Percentiles rank a stretch among this genome's conserved stretches.
phyloP scores from a whole-genome alignment of 768 basidiomycete species.

The Tricholoma furcatifolium region DNA sequence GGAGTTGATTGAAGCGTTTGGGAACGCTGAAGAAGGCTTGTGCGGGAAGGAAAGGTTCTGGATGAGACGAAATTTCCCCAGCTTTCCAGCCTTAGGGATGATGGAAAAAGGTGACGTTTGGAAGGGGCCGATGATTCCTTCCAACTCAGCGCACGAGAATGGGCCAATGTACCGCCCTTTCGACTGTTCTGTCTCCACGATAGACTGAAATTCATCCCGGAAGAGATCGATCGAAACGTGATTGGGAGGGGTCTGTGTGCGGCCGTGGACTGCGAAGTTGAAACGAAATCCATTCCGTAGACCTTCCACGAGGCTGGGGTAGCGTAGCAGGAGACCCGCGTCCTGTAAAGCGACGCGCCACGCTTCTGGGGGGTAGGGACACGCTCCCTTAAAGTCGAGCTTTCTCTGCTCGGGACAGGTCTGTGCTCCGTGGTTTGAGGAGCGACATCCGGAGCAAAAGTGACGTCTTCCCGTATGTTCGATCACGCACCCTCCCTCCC shows the following conservation, averaged over 20 bases:
- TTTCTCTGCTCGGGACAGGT: slow-evolving; percentile 23
- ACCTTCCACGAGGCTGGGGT: slow-evolving; percentile 12
- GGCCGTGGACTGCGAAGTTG: slow-evolving; percentile 14
- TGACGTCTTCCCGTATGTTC: slow-evolving; percentile 4
- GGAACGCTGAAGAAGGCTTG: neutral
- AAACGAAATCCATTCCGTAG: slow-evolving; percentile 20
- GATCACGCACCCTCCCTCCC: too few species aligned
- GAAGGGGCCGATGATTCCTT: slow-evolving; percentile 24
- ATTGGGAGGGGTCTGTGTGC: neutral
- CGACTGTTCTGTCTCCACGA: neutral
- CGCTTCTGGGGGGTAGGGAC: slow-evolving; percentile 13
- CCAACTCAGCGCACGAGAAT: slow-evolving; percentile 8
- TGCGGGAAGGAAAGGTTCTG: slow-evolving; percentile 27
- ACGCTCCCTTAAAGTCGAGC: too few species aligned
- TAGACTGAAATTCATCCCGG: neutral
- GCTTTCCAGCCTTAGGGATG: slow-evolving; percentile 21
- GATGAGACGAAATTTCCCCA: slow-evolving; percentile 19
- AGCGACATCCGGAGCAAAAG: slow-evolving; percentile 27
- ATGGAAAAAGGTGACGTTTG: too few species aligned
- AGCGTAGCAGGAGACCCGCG: slow-evolving; percentile 10
- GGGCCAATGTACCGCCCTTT: slow-evolving; percentile 19
- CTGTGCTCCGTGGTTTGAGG: slow-evolving; percentile 21
- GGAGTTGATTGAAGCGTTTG: slow-evolving; percentile 21
- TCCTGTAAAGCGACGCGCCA: slow-evolving; percentile 14
- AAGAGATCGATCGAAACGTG: neutral